Evolutionary conservation across 2,329 filamentous ascomycete species (phyloP).

Genomic region (Colletotrichum lini): DNA sequence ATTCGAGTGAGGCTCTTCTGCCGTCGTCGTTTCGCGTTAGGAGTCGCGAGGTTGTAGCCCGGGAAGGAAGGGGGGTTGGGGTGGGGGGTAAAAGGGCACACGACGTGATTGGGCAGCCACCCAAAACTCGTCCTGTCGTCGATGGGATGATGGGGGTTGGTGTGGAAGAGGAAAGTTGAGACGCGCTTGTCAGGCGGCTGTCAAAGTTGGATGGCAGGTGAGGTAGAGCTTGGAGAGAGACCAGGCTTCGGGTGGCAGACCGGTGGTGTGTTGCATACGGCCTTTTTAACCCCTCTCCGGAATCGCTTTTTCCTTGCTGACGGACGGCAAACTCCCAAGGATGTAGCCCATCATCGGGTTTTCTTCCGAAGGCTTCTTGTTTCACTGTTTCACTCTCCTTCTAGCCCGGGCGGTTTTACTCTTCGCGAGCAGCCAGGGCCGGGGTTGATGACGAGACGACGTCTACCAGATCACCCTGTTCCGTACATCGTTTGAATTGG

Average conservation of each 20-base stretch:
- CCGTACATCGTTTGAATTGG: background rate
- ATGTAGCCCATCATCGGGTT: too few relatives aligned
- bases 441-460: slow-evolving; percentile 25
- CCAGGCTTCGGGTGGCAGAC: background rate
- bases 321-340: background rate
- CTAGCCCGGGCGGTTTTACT: background rate
- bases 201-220: slow-evolving; percentile 35
- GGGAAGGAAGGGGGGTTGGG: background rate
- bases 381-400: background rate
- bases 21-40: slow-evolving; percentile 25
- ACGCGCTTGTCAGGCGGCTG: slow-evolving; percentile 14
- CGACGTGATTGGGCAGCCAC: slow-evolving; percentile 21
- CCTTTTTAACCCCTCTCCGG: slow-evolving; percentile 3
- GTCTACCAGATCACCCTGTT: slow-evolving; percentile 17
- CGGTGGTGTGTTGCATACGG: background rate
- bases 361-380: background rate
- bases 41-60: background rate
- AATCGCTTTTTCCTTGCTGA: slow-evolving; percentile 1
- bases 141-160: slow-evolving; percentile 28
- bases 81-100: background rate
- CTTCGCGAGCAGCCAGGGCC: slow-evolving; percentile 4
- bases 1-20: slow-evolving; percentile 25
- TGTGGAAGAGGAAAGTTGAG: slow-evolving; percentile 6
- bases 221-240: slow-evolving; percentile 13
- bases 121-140: slow-evolving; percentile 25